These are phyloP conservation scores for Lachnellula hyalina DNA, from an alignment of 2,329 filamentous ascomycete species.

Conservation along the genomic window DNA sequence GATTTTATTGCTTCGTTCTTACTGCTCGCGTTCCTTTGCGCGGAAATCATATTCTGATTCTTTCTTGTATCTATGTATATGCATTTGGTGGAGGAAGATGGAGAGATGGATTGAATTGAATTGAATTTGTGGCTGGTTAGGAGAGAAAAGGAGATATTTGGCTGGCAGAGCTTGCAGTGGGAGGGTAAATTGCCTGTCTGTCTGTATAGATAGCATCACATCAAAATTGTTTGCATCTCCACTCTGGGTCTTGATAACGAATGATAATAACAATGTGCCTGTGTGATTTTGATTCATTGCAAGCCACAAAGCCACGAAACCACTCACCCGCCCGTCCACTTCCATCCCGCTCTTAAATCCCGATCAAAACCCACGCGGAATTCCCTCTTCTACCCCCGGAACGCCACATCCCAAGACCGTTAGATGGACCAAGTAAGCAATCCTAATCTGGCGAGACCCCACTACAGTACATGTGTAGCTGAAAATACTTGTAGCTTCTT, in stretches of 20 bases:
- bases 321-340: neutral
- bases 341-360: too few species aligned
- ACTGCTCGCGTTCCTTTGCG: conserved; percentile 12
- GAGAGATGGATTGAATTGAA: neutral
- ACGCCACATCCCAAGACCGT: too few species aligned
- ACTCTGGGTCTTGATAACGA: neutral
- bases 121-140: neutral
- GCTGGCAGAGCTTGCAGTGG: conserved; percentile 1
- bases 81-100: conserved; percentile 5
- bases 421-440: too few species aligned
- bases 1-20: conserved; percentile 16
- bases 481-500: too few species aligned
- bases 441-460: too few species aligned
- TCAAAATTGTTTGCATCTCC: conserved; percentile 7
- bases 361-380: too few species aligned
- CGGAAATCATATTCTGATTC: conserved; percentile 10
- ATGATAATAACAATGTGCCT: neutral
- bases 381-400: too few species aligned
- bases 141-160: conserved; percentile 3
- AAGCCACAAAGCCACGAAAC: neutral
- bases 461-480: too few species aligned
- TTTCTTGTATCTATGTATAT: conserved; percentile 12
- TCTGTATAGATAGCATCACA: conserved; percentile 21
- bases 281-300: neutral
- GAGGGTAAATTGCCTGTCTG: neutral